Evolutionary conservation across 1,284 basidiomycete species (phyloP).

Genomic region (Pseudozyma sp.): DNA sequence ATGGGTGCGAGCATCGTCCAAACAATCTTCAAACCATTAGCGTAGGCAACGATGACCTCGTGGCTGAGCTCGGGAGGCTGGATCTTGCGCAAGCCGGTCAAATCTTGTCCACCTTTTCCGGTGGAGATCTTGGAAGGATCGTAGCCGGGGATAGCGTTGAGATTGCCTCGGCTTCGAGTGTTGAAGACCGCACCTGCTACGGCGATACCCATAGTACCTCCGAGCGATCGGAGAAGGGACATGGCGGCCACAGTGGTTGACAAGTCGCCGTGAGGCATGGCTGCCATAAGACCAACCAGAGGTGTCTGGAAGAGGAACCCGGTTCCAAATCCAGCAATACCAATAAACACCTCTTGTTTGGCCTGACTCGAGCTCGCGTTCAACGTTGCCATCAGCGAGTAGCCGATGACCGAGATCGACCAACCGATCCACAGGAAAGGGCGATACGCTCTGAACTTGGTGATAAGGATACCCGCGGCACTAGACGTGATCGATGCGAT

Average conservation of each 20-base stretch:
- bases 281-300: constrained; percentile 56
- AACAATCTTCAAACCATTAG: constrained; percentile 77
- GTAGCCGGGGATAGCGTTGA: constrained; percentile 32
- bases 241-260: constrained; percentile 51
- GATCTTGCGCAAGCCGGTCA: constrained; percentile 36
- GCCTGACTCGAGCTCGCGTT: constrained; percentile 31
- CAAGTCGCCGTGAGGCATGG: constrained; percentile 57
- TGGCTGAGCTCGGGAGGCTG: constrained; percentile 68
- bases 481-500: constrained; percentile 75
- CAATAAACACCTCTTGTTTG: constrained; percentile 47
- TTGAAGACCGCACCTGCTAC: constrained; percentile 58
- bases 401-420: constrained; percentile 52
- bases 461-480: constrained; percentile 75
- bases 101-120: constrained; percentile 39
- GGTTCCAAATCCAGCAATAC: constrained; percentile 55
- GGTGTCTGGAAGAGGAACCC: constrained; percentile 64
- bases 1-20: constrained; percentile 75
- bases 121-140: constrained; percentile 18
- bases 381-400: constrained; percentile 52
- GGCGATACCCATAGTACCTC: constrained; percentile 60
- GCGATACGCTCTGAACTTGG: constrained; percentile 76
- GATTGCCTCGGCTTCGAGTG: constrained; percentile 35
- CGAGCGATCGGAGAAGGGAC: constrained; percentile 49
- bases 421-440: constrained; percentile 74
- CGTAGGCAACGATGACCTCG: constrained; percentile 78